phyloP scores from a whole-genome alignment of 768 basidiomycete species.

The Pholiota conissans region DNA sequence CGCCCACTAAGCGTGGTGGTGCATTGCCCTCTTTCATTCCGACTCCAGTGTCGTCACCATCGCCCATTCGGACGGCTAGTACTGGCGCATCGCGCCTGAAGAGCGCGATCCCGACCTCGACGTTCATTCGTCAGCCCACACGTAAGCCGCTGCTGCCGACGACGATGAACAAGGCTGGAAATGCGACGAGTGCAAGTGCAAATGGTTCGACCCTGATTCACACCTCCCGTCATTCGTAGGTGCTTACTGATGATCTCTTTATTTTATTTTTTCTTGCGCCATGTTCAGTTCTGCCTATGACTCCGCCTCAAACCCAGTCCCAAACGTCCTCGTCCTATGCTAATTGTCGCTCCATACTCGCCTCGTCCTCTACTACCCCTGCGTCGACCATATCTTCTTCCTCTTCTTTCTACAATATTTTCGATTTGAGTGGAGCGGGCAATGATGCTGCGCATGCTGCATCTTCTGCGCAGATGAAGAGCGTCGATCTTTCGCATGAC shows the following conservation, averaged over 20 bases:
- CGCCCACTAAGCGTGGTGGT: constrained; percentile 53
- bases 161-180: constrained; percentile 20
- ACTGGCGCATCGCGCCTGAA: constrained; percentile 29
- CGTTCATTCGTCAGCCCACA: constrained; percentile 44
- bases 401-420: constrained; percentile 12
- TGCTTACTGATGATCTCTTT: constrained; percentile 50
- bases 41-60: constrained; percentile 51
- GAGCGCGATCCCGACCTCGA: constrained; percentile 28
- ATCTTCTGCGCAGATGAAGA: constrained; percentile 38
- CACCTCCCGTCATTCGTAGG: constrained; percentile 54
- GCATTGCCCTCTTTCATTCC: constrained; percentile 59
- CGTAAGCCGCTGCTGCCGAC: constrained; percentile 37
- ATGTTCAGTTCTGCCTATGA: constrained; percentile 30
- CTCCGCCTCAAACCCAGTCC: constrained; percentile 32
- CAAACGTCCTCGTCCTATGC: constrained; percentile 23
- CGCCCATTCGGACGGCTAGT: constrained; percentile 32
- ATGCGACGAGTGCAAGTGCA: constrained; percentile 23
- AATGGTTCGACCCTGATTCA: constrained; percentile 67
- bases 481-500: constrained; percentile 34
- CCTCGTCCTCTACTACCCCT: constrained; percentile 25
- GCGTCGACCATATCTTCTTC: constrained; percentile 20
- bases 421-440: constrained; percentile 6
- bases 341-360: constrained; percentile 27
- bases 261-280: constrained; percentile 14
- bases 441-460: constrained; percentile 6